Conservation (phyloP, 345 rosid species). For the Arabis hirsuta region DNA sequence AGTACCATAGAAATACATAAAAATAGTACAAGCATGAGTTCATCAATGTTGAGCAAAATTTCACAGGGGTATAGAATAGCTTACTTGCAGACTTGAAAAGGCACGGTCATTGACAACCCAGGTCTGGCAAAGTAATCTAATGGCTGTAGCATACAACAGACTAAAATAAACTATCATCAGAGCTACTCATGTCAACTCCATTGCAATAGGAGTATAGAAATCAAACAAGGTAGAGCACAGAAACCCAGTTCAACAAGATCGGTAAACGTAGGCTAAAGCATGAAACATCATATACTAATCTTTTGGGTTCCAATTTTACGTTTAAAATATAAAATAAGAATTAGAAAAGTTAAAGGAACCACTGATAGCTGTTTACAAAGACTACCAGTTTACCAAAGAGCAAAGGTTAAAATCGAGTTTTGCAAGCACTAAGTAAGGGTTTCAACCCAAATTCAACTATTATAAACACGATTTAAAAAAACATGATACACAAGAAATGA, state of each 20-base stretch:
- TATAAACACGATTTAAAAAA: slow-evolving; percentile 14
- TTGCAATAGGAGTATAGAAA: slow-evolving; percentile 20
- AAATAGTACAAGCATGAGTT: slow-evolving; percentile 15
- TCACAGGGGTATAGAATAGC: slow-evolving; percentile 19
- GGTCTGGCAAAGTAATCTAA: slow-evolving; percentile 92
- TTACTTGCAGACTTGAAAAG: slow-evolving; percentile 76
- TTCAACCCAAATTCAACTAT: slow-evolving; percentile 19
- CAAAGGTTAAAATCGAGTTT: slow-evolving; percentile 5
- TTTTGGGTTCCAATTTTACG: slow-evolving; percentile 27
- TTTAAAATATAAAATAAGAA: slow-evolving; percentile 8
- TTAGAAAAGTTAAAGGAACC: slow-evolving; percentile 18
- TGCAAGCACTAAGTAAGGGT: slow-evolving; percentile 14
- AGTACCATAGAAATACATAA: slow-evolving; percentile 12
- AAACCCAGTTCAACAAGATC: slow-evolving; percentile 14
- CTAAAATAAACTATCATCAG: slow-evolving; percentile 58
- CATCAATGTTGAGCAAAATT: slow-evolving; percentile 6
- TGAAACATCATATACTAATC: slow-evolving; percentile 21
- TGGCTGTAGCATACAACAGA: slow-evolving; percentile 76
- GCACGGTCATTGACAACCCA: slow-evolving; percentile 91
- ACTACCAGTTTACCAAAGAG: slow-evolving; percentile 22
- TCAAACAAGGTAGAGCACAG: slow-evolving; percentile 20
- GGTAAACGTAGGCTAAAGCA: slow-evolving; percentile 20
- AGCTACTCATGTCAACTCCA: slow-evolving; percentile 22
- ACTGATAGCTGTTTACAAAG: slow-evolving; percentile 9
- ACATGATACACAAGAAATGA: slow-evolving; percentile 10